Conservation (phyloP, 2,329 filamentous ascomycete genomes). For the Xenoacremonium recifei region DNA sequence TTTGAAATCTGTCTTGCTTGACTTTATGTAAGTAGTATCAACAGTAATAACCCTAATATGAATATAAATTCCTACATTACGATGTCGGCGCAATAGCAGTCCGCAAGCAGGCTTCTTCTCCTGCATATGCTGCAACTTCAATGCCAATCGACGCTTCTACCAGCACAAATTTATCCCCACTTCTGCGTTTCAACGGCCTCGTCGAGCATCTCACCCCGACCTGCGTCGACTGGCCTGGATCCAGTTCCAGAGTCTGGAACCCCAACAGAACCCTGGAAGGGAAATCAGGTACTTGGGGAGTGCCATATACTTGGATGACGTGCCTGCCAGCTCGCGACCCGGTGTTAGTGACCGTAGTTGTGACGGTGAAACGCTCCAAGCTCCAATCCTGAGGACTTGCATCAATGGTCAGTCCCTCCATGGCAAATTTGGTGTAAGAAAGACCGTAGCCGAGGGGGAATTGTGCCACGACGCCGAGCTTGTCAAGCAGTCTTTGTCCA, state of each 20-base stretch:
- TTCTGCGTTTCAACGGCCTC: conserved; percentile 8
- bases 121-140: no score
- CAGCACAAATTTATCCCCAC: no score
- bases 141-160: no score
- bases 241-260: conserved; percentile 5
- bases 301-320: conserved; percentile 18
- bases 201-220: neutral
- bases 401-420: neutral
- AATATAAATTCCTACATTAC: no score
- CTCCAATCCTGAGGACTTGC: neutral
- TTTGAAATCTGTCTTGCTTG: no score
- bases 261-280: conserved; percentile 12
- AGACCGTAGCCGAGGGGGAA: conserved; percentile 21
- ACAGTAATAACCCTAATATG: no score
- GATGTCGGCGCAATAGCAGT: no score
- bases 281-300: conserved; percentile 1
- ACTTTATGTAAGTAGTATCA: no score
- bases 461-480: conserved; percentile 6
- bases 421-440: conserved; percentile 15
- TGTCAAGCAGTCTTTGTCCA: conserved; percentile 17
- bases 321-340: conserved; percentile 7
- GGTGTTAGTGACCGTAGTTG: conserved; percentile 5
- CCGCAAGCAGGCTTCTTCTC: no score
- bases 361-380: neutral
- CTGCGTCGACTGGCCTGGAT: neutral